phyloP scores from a whole-genome alignment of 352 stramenopile genomes.

The Phytophthora colocasiae region DNA sequence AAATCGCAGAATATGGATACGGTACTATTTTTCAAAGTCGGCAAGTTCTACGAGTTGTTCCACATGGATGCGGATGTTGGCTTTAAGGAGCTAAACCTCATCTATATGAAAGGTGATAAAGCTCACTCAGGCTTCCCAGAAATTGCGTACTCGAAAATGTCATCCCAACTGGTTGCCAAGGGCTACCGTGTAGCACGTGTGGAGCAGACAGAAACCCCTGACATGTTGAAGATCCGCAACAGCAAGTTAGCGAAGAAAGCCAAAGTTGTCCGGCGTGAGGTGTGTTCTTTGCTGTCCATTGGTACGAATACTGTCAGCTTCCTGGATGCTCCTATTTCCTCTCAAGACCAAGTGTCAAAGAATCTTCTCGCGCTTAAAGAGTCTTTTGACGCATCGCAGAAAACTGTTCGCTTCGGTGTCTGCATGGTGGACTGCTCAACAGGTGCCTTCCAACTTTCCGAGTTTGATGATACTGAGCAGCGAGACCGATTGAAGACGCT shows the following conservation, averaged over 20 bases:
- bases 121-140: slow-evolving; percentile 99
- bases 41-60: slow-evolving; percentile 97
- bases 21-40: slow-evolving; percentile 99
- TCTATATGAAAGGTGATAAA: slow-evolving; percentile 99
- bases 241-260: slow-evolving; percentile 67
- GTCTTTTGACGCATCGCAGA: slow-evolving; percentile 59
- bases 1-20: slow-evolving; percentile 98
- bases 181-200: slow-evolving; percentile 98
- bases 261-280: slow-evolving; percentile 94
- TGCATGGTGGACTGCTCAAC: slow-evolving; percentile 96
- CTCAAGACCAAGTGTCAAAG: slow-evolving; percentile 55
- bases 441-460: slow-evolving; percentile 93
- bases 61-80: slow-evolving; percentile 99
- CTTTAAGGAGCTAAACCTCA: slow-evolving; percentile 95
- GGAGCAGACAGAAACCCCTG: slow-evolving; percentile 99
- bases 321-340: slow-evolving; percentile 87
- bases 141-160: slow-evolving; percentile 97
- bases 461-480: slow-evolving; percentile 98
- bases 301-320: slow-evolving; percentile 97
- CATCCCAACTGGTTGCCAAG: slow-evolving; percentile 93
- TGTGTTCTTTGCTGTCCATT: slow-evolving; percentile 96
- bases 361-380: slow-evolving; percentile 81
- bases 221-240: slow-evolving; percentile 96
- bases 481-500: slow-evolving; percentile 96
- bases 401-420: slow-evolving; percentile 90